Conservation (phyloP, 129 eudicot species). For the Lactuca sativa region DNA sequence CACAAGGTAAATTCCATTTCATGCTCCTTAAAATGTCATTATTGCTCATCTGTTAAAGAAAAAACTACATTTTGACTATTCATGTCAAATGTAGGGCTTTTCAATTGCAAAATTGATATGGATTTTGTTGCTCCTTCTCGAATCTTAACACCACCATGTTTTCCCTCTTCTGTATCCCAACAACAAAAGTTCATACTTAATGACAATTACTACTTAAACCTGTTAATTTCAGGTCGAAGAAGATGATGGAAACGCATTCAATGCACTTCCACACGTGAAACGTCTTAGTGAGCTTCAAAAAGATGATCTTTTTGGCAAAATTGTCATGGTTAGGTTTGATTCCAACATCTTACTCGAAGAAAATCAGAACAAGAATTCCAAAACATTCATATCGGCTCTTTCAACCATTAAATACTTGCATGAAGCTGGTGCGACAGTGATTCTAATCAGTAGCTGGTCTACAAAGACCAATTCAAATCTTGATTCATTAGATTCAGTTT, state of each 20-base stretch:
- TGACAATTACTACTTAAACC: not conserved
- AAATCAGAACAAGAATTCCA: slow-evolving; percentile 38
- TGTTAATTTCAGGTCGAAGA: slow-evolving; percentile 36
- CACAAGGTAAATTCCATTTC: slow-evolving; percentile 39
- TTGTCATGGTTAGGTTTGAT: slow-evolving; percentile 79
- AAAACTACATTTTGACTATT: not conserved
- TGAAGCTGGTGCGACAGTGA: slow-evolving; percentile 62
- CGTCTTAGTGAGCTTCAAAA: slow-evolving; percentile 53
- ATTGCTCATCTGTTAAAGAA: not conserved
- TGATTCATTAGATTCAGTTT: slow-evolving; percentile 45
- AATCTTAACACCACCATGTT: not conserved
- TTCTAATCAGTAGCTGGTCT: slow-evolving; percentile 65
- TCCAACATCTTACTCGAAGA: slow-evolving; percentile 42
- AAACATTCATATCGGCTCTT: slow-evolving; percentile 29
- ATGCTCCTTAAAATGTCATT: not conserved
- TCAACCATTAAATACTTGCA: slow-evolving; percentile 56
- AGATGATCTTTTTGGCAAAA: slow-evolving; percentile 54
- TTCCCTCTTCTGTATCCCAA: too few relatives aligned
- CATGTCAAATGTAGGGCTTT: slow-evolving; percentile 5
- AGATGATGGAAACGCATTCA: slow-evolving; percentile 31
- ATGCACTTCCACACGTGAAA: slow-evolving; percentile 58
- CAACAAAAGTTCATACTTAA: not conserved
- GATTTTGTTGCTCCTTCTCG: not conserved
- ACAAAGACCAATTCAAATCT: slow-evolving; percentile 36
- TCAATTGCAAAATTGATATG: not conserved